Evolutionary conservation across 2,329 filamentous ascomycete genomes (phyloP), one percentile per base, ranked within the genome.

Genomic region (Aspergillus udagawae): DNA sequence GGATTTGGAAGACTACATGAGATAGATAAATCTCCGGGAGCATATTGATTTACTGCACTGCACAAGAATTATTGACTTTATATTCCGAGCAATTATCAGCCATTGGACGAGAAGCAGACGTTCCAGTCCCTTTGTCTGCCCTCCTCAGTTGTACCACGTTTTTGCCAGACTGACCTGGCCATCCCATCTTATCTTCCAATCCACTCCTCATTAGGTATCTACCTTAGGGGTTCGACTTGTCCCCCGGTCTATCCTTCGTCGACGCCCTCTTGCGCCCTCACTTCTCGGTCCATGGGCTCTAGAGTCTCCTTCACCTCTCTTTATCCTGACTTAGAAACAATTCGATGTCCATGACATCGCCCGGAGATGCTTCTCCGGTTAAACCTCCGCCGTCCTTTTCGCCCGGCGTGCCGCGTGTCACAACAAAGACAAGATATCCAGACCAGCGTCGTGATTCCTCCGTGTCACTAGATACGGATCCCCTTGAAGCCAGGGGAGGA

Each of bases 331-430:
- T 62, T 67, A 59, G 49, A 65, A 65, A 58, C 61, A 62, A 71
- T 60, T 63, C 67, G 70, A 67, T 72, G 73, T 84, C 81, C 79
- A 90, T 90, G 87, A 86, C 86, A 83, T 82, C 85, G 75, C 78
- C 83, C 71, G 79, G 83, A 73, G 79, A 88, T 85, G 85, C 80
- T 78, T 78, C 82, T 69, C 81, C 84, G 67, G 80, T 84, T 77
- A 83, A 87, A 75, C 85, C 87, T 72, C 83, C 88, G 75, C 85
- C 87, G 74, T 83, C 87, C 68, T 82, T 89, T 73, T 86, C 89
- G 68, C 78, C 85, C 70, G 86, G 86, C 64, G 82, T 85, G 65
- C 83, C 87, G 57, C 77, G 82, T 70, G 73, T 75, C 56, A 73
- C 86, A 57, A 82, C 85, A 62, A 90, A 87, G 76, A 78, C 80